phyloP scores from a whole-genome alignment of 2,329 filamentous ascomycete genomes.

The Aphanoascus verrucosus region DNA sequence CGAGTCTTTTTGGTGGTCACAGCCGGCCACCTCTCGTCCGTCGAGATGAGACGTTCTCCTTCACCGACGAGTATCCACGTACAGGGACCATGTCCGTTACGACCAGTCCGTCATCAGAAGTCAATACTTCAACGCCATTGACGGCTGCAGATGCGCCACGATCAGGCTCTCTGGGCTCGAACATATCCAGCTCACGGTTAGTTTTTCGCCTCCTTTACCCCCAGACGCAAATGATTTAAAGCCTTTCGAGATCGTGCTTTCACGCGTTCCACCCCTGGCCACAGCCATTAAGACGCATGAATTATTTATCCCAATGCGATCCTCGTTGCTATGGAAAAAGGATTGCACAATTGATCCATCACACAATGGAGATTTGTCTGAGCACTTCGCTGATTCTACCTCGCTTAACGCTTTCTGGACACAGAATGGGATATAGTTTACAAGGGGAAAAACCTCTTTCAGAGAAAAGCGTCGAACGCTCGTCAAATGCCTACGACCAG shows the following conservation, averaged over 20 bases:
- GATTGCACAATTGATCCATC: neutral
- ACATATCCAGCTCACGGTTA: constrained; percentile 12
- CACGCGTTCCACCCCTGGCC: neutral
- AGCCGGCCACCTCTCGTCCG: constrained; percentile 30
- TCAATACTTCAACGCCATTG: neutral
- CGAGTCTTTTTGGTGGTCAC: constrained; percentile 39
- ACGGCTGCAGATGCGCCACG: constrained; percentile 3
- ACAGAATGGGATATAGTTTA: constrained; percentile 33
- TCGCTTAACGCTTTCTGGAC: neutral
- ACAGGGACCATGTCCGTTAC: constrained; percentile 7
- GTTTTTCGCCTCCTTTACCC: constrained; percentile 7
- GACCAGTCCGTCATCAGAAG: constrained; percentile 7
- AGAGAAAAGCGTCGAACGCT: constrained; percentile 46
- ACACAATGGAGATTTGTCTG: neutral
- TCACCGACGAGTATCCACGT: constrained; percentile 7
- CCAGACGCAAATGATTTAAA: neutral
- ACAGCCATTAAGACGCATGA: neutral
- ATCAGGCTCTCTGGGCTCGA: constrained; percentile 9
- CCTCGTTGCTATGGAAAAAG: neutral
- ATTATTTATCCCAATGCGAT: neutral
- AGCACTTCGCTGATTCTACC: constrained; percentile 1
- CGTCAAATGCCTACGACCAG: constrained; percentile 53
- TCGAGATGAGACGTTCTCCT: constrained; percentile 19
- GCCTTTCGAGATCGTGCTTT: neutral
- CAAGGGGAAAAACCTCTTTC: constrained; percentile 52